Percentiles rank a stretch among this genome's conserved stretches.
These are phyloP conservation scores for Ascochyta viciae-villosae DNA, from an alignment of 2,329 filamentous ascomycete species.

Conservation along the genomic window DNA sequence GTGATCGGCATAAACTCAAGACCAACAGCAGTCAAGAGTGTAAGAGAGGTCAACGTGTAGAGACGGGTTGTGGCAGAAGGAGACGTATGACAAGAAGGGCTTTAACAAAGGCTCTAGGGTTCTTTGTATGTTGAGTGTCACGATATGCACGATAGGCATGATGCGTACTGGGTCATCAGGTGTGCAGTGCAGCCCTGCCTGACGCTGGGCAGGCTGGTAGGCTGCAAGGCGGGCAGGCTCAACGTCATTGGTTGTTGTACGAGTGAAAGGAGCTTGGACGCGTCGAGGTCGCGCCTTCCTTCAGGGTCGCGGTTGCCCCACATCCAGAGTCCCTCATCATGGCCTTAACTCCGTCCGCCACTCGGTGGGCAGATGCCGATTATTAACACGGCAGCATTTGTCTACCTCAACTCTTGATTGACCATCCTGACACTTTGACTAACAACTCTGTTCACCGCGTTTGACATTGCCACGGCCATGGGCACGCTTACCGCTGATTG, in stretches of 20 bases:
- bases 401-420: neutral
- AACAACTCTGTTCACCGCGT: neutral
- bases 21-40: neutral
- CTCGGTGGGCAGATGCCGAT: neutral
- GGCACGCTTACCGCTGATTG: constrained; percentile 50
- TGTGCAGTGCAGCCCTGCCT: neutral
- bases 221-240: neutral
- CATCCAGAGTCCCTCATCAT: constrained; percentile 10
- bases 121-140: neutral
- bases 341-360: constrained; percentile 10
- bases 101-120: too few relatives aligned
- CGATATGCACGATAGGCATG: neutral
- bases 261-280: neutral
- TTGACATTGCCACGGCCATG: constrained; percentile 29
- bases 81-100: neutral
- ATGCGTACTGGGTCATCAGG: neutral
- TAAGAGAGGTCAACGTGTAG: neutral
- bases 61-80: neutral
- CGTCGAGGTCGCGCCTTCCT: constrained; percentile 1
- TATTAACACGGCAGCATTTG: neutral
- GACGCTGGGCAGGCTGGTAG: neutral
- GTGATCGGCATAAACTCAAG: too few relatives aligned
- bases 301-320: constrained; percentile 12
- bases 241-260: neutral
- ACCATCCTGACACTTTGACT: neutral